A percentile compares a stretch with the other conserved stretches of the same genome.
Evolutionary conservation across 345 rosid genomes (phyloP).

Genomic region (Rubroshorea leprosula): DNA sequence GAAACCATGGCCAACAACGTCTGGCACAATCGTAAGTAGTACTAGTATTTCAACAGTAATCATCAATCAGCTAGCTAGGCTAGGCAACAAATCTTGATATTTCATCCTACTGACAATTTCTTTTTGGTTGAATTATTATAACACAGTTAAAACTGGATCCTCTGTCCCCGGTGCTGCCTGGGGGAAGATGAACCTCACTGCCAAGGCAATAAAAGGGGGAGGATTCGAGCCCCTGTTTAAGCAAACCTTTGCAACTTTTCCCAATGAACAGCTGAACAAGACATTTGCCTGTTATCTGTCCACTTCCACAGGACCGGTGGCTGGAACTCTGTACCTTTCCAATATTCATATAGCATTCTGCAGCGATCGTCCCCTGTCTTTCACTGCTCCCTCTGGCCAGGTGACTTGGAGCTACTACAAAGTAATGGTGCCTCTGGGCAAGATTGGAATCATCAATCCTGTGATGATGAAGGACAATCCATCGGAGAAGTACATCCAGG

Average conservation of each 20-base stretch:
- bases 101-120: no score
- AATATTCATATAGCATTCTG: constrained; percentile 49
- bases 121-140: not conserved
- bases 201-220: constrained; percentile 49
- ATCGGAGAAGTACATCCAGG: constrained; percentile 51
- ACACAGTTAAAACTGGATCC: constrained; percentile 38
- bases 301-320: constrained; percentile 52
- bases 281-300: constrained; percentile 55
- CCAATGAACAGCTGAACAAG: constrained; percentile 43
- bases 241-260: constrained; percentile 37
- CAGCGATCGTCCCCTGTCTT: constrained; percentile 57
- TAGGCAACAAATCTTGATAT: no score
- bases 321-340: constrained; percentile 55
- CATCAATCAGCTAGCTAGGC: no score
- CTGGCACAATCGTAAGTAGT: constrained; percentile 51
- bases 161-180: constrained; percentile 52
- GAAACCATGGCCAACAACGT: constrained; percentile 45
- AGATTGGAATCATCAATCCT: constrained; percentile 32
- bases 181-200: constrained; percentile 53
- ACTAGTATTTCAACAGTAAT: no score
- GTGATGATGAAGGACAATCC: constrained; percentile 41
- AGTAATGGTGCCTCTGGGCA: constrained; percentile 45
- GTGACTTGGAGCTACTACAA: constrained; percentile 58
- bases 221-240: constrained; percentile 53
- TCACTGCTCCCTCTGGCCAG: constrained; percentile 53